These are phyloP conservation scores for Escallonia rubra DNA, from an alignment of 129 eudicot genomes.

Conservation along the genomic window DNA sequence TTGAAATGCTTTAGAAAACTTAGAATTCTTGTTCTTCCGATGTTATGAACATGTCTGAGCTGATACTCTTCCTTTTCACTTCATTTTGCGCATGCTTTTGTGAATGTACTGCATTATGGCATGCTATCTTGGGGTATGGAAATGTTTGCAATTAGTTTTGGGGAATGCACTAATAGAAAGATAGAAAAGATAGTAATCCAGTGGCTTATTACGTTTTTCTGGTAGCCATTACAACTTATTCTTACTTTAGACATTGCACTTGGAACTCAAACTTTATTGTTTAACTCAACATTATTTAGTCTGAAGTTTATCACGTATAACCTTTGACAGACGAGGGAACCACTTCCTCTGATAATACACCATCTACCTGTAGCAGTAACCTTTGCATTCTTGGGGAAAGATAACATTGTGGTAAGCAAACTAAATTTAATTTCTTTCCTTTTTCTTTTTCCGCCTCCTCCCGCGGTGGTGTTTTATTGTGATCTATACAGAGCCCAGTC, in stretches of 20 bases:
- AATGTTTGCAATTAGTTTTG: not conserved
- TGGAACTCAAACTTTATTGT: not conserved
- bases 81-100: not conserved
- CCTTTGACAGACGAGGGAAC: constrained; percentile 60
- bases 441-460: not conserved
- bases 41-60: not conserved
- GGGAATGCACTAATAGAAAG: not conserved
- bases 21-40: not conserved
- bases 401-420: constrained; percentile 53
- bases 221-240: not conserved
- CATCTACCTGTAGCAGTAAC: constrained; percentile 82
- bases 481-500: not conserved
- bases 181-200: not conserved
- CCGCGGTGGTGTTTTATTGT: not conserved
- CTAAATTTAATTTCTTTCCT: not conserved
- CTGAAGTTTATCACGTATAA: constrained; percentile 4
- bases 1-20: not conserved
- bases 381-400: constrained; percentile 63
- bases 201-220: not conserved
- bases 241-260: not conserved
- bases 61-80: not conserved
- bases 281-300: not conserved
- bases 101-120: not conserved
- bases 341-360: constrained; percentile 72
- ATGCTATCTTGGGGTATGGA: not conserved